phyloP scores from a whole-genome alignment of 495 filamentous ascomycete genomes.

The Tuber microsphaerosporum region DNA sequence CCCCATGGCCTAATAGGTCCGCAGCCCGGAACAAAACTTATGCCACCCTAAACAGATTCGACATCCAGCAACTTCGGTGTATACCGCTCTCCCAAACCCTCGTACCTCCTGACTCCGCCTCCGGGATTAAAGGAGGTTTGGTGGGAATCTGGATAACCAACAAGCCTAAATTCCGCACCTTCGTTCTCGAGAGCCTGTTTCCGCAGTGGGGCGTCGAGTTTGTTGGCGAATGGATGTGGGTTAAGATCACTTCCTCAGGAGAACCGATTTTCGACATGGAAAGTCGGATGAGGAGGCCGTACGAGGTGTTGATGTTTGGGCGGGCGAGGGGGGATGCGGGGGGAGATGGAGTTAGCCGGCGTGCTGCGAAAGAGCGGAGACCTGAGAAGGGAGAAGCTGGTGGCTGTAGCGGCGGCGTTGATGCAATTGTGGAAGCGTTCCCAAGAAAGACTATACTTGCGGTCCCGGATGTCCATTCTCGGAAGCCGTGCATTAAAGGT shows the following conservation, averaged over 20 bases:
- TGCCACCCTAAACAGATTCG: slow-evolving; percentile 45
- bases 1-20: slow-evolving; percentile 90
- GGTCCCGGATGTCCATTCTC: slow-evolving; percentile 84
- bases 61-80: slow-evolving; percentile 47
- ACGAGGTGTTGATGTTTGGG: slow-evolving; percentile 73
- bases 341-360: slow-evolving; percentile 13
- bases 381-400: background rate
- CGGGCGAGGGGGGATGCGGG: slow-evolving; percentile 32
- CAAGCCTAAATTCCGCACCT: slow-evolving; percentile 52
- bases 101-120: slow-evolving; percentile 21
- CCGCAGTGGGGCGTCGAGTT: slow-evolving; percentile 54
- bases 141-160: slow-evolving; percentile 90
- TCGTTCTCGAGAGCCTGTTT: slow-evolving; percentile 58
- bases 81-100: slow-evolving; percentile 56
- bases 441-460: slow-evolving; percentile 59
- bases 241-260: slow-evolving; percentile 69
- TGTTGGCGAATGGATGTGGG: slow-evolving; percentile 84
- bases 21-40: slow-evolving; percentile 64
- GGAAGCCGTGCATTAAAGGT: slow-evolving; percentile 68
- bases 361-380: background rate
- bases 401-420: slow-evolving; percentile 13
- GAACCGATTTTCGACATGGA: slow-evolving; percentile 64
- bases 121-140: slow-evolving; percentile 44
- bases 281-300: slow-evolving; percentile 71
- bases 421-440: slow-evolving; percentile 32